Conservation (phyloP, 2,329 filamentous ascomycete species). For the Phialophora tarda region DNA sequence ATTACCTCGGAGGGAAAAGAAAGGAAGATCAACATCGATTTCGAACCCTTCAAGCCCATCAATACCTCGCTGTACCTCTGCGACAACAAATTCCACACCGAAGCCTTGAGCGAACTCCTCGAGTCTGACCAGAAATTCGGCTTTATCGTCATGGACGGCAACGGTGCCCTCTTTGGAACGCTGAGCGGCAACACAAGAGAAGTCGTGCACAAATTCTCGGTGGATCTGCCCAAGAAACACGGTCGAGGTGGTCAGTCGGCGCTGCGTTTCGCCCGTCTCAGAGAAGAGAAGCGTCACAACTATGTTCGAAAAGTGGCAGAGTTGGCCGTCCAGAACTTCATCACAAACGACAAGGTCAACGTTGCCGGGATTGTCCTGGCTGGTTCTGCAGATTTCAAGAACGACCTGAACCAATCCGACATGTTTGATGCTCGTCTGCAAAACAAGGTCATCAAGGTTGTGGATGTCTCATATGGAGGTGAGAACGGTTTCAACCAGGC, state of each 20-base stretch:
- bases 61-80: conserved; percentile 99
- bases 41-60: conserved; percentile 99
- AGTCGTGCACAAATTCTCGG: conserved; percentile 95
- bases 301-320: conserved; percentile 99
- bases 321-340: conserved; percentile 97
- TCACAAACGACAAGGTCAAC: conserved; percentile 97
- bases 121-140: conserved; percentile 99
- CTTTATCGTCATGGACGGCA: conserved; percentile 99
- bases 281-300: conserved; percentile 99
- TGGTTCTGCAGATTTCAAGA: conserved; percentile 99
- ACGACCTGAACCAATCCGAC: conserved; percentile 96
- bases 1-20: conserved; percentile 98
- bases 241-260: conserved; percentile 99
- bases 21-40: conserved; percentile 99
- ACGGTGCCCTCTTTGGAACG: conserved; percentile 95
- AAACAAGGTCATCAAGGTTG: conserved; percentile 97
- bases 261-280: conserved; percentile 97
- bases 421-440: conserved; percentile 92
- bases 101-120: conserved; percentile 92
- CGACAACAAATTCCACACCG: conserved; percentile 99
- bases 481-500: conserved; percentile 99
- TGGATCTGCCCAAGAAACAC: conserved; percentile 99
- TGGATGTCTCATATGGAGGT: conserved; percentile 97
- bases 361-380: conserved; percentile 93
- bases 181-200: conserved; percentile 97